Evolutionary conservation across 2,329 filamentous ascomycete species (phyloP).

Genomic region (Cordyceps militaris): DNA sequence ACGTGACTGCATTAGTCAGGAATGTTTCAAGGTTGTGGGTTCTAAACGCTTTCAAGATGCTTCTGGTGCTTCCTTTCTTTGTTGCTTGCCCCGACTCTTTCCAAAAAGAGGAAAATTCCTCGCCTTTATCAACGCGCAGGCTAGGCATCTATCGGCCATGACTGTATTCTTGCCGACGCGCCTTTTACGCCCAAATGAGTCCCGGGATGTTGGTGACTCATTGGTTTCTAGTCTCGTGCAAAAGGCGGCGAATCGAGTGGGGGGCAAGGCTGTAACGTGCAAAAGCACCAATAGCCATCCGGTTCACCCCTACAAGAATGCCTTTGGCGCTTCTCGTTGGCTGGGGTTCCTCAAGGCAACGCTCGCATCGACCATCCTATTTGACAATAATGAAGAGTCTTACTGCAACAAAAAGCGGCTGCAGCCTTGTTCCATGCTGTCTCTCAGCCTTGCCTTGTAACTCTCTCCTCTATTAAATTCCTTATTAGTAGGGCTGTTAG

Average conservation of each 20-base stretch:
- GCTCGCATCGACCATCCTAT: neutral
- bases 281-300: neutral
- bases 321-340: neutral
- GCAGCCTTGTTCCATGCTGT: neutral
- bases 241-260: neutral
- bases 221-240: slow-evolving; percentile 5
- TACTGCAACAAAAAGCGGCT: neutral
- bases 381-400: neutral
- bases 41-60: too few relatives aligned
- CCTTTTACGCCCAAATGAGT: neutral
- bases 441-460: too few relatives aligned
- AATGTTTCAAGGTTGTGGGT: neutral
- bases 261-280: neutral
- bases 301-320: neutral
- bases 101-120: neutral
- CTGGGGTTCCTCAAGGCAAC: neutral
- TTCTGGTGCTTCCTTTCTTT: neutral
- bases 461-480: too few relatives aligned
- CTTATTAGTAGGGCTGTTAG: too few relatives aligned
- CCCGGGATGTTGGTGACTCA: slow-evolving; percentile 10
- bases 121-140: slow-evolving; percentile 1
- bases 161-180: neutral
- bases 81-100: neutral
- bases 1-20: slow-evolving; percentile 12
- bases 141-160: slow-evolving; percentile 9